Percentiles rank a stretch among this genome's conserved stretches.
phyloP scores from a whole-genome alignment of 164 flowering plant species.

The Protea cynaroides region DNA sequence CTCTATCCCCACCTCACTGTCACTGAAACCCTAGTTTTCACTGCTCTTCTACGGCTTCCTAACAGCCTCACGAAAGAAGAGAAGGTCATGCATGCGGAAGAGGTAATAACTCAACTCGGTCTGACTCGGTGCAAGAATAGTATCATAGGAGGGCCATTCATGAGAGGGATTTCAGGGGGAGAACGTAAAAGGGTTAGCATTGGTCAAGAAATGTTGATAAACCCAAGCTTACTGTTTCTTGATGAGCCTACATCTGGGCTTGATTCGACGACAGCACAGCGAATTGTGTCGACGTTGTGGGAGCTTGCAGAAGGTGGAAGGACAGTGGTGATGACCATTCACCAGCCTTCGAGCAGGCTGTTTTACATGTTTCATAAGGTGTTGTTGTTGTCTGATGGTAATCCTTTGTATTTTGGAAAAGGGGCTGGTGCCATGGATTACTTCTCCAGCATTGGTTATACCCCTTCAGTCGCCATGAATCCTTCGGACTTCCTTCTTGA shows the following conservation, averaged over 20 bases:
- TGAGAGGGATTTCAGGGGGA: constrained; percentile 30
- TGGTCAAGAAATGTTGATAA: constrained; percentile 76
- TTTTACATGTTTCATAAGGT: constrained; percentile 76
- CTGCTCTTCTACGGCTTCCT: constrained; percentile 70
- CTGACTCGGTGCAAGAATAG: constrained; percentile 51
- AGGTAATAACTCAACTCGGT: constrained; percentile 46
- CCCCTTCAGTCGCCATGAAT: constrained; percentile 58
- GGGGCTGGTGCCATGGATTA: constrained; percentile 57
- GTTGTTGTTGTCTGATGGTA: constrained; percentile 59
- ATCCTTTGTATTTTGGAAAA: constrained; percentile 54
- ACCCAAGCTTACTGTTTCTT: constrained; percentile 61
- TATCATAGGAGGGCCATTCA: constrained; percentile 28
- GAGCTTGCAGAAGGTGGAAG: constrained; percentile 53
- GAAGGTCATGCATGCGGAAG: constrained; percentile 44
- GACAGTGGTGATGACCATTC: constrained; percentile 63
- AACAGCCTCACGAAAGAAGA: constrained; percentile 35
- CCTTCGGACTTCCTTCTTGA: constrained; percentile 75
- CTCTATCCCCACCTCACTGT: constrained; percentile 69
- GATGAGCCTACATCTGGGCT: constrained; percentile 90
- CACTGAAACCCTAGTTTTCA: constrained; percentile 59
- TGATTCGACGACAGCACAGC: constrained; percentile 67
- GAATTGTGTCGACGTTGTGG: constrained; percentile 53
- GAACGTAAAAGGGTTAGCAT: constrained; percentile 39
- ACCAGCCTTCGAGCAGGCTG: constrained; percentile 77
- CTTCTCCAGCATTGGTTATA: constrained; percentile 48